These are phyloP conservation scores for Pseudozyma thailandica DNA, from an alignment of 1,284 basidiomycete species.

Conservation along the genomic window DNA sequence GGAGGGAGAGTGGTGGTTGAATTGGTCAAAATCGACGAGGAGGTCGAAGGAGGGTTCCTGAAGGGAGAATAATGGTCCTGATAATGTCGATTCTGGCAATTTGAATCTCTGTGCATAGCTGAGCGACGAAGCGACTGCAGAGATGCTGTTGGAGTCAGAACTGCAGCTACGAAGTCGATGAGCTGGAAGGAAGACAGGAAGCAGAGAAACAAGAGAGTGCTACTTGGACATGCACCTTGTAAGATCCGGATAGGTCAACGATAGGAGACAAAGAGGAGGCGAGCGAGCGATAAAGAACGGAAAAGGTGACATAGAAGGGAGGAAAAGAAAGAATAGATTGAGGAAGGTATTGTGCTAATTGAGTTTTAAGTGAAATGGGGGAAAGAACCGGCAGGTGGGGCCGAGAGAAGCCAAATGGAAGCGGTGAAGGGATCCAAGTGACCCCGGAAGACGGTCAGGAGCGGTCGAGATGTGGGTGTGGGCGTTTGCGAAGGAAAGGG, in stretches of 20 bases:
- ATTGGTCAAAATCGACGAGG: slow-evolving; percentile 2
- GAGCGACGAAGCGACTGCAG: slow-evolving; percentile 3
- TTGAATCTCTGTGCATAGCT: slow-evolving; percentile 27
- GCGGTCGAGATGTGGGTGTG: background rate
- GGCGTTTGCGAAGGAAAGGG: background rate
- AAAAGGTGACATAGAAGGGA: too few species aligned
- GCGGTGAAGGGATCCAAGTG: background rate
- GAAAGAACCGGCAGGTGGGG: background rate
- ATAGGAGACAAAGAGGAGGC: too few species aligned
- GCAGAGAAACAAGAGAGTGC: background rate
- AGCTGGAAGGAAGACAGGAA: background rate
- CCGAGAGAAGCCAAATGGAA: background rate
- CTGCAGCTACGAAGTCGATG: slow-evolving; percentile 1
- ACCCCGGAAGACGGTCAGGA: slow-evolving; percentile 3
- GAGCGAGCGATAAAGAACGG: too few species aligned
- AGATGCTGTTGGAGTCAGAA: too few species aligned
- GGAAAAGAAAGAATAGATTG: background rate
- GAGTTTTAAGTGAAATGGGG: slow-evolving; percentile 12
- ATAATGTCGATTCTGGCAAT: slow-evolving; percentile 10
- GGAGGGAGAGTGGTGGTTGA: slow-evolving; percentile 19
- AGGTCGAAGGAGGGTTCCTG: slow-evolving; percentile 10
- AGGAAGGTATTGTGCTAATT: background rate
- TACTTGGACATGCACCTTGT: background rate
- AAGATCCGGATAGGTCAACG: too few species aligned
- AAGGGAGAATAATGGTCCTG: slow-evolving; percentile 17